Base-by-base conservation (phyloP, 768 basidiomycete species). In the Lactifluus pinguis region DNA sequence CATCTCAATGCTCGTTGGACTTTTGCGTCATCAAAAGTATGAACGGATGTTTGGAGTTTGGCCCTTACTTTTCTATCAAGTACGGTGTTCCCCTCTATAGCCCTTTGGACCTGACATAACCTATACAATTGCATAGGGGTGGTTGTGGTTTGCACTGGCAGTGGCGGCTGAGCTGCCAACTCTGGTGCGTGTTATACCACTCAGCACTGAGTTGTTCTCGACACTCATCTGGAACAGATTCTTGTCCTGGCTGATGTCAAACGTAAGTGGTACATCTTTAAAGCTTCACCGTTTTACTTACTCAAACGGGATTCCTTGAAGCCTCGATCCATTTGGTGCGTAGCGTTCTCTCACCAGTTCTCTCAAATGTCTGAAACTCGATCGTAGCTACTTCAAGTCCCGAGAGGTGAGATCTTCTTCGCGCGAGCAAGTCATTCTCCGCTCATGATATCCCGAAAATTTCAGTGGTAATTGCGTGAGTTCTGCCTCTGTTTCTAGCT, bases 401-500 rank as follows among this genome's bases (percentile, higher is more conserved):
- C 60, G 50, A 55, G 60, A 38, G 49, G 60, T 60, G 48, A 60
- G 60, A 4, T 10, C 14, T 29, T 36, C 21, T 29, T 36, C 21
- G 2, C 9, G 2, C 32, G 3, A 45, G 14, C 30, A 25, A 11
- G 32, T 25, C 6, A 21, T 21, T 32, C 38, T 2, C 11, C 19
- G 1, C 51, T 59, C 21, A 53, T 15, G 4, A 32, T 14, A 6
- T 32, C 21, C 36, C 19, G 3, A 9, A n/a, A 10, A 36, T 50
- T 4, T 45, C 30, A 60, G 60, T 60, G 39, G 60, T 60, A 5
- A 60, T 60, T 36, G 60, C 60, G 59, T 60, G 53, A 60, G 59
- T 15, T 15, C 14, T 47, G 21, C 3, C 10, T 21, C 21, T 4
- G 21, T n/a, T 49, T 47, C 36, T 29, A 3, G 4, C 42, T 3